Base-by-base conservation (phyloP, 352 stramenopile genomes). In the Phytophthora sp. region DNA sequence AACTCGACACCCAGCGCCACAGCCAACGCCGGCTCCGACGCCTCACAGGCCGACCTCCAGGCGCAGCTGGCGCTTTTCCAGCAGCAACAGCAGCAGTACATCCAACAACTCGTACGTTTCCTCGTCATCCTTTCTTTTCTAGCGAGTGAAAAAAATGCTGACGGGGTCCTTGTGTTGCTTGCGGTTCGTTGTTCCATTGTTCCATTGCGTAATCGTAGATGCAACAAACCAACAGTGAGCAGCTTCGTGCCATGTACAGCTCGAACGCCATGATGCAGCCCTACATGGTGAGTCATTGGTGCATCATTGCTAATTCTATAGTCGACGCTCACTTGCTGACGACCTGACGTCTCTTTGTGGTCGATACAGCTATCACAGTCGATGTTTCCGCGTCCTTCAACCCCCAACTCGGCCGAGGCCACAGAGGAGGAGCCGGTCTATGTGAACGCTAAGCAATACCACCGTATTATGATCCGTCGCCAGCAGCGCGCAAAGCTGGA, bases 381-480 rank as follows among this genome's bases (percentile, higher is more conserved):
- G 18, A 80, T 93, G 61, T 92, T 95, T 57, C 80, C 82, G 7
- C 82, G 85, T 52, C 68, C 68, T 12, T 80, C 86, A 54, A 74
- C 80, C 7, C 76, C 76, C 16, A 74, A 76, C 20, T 68, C 72
- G 5, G 57, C 66, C 13, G 80, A 93, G 57, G 75, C 86, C 13
- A 63, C 84, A 3, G 89, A 96, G 30, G 89, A 96, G 63, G 87
- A 95, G 49, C 89, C 89, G 5, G 86, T 96, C 35, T 96, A 96
- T 63, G 89, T 96, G 35, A 96, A 96, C 62, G 89, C 88, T 49
- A 96, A 96, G 76, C 89, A 96, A 65, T 96, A 96, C 63, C 86
- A 95, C 65, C 84, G 89, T 18, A 96, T 96, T 62, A 89, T 96
- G 80, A 88, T 95, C 50, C 88, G 89, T 39, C 82, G 89, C 57